Percentiles rank a stretch among this genome's conserved stretches.
Evolutionary conservation across 257 asterid genomes (phyloP).

Genomic region (Jacaranda mimosifolia): DNA sequence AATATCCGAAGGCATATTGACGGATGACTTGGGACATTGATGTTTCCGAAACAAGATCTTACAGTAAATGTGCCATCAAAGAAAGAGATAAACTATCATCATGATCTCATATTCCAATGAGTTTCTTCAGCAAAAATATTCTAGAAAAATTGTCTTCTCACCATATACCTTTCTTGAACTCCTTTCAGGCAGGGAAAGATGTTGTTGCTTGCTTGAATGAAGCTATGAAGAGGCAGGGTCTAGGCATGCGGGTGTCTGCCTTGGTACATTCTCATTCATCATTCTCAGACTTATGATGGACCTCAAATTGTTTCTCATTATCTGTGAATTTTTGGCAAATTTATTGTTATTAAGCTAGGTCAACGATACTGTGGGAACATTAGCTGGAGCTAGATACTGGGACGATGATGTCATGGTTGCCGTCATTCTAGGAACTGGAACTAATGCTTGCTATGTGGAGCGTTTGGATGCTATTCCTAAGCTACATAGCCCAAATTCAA

Average conservation of each 20-base stretch:
- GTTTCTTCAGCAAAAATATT: not conserved
- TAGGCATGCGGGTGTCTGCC: slow-evolving; percentile 76
- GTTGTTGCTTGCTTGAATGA: slow-evolving; percentile 80
- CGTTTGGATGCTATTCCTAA: slow-evolving; percentile 69
- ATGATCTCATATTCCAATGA: not conserved
- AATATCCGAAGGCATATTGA: too few species aligned
- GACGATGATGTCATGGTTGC: slow-evolving; percentile 84
- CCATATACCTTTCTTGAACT: not conserved
- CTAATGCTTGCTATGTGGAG: slow-evolving; percentile 83
- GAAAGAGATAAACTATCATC: not conserved
- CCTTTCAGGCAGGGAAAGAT: slow-evolving; percentile 75
- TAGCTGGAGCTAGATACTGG: slow-evolving; percentile 86
- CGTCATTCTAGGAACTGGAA: slow-evolving; percentile 81
- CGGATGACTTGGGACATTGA: too few species aligned
- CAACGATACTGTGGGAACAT: slow-evolving; percentile 82
- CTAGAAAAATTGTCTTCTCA: not conserved
- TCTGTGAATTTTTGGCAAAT: not conserved
- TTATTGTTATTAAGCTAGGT: slow-evolving; percentile 62
- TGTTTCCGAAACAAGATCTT: too few species aligned
- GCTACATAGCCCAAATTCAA: slow-evolving; percentile 44
- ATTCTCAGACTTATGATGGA: not conserved
- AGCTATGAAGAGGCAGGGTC: slow-evolving; percentile 74
- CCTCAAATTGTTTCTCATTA: slow-evolving; percentile 15
- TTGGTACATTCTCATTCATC: slow-evolving; percentile 54
- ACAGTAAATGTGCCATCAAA: not conserved